phyloP scores from a whole-genome alignment of 1,284 basidiomycete species.

The Somion occarium region DNA sequence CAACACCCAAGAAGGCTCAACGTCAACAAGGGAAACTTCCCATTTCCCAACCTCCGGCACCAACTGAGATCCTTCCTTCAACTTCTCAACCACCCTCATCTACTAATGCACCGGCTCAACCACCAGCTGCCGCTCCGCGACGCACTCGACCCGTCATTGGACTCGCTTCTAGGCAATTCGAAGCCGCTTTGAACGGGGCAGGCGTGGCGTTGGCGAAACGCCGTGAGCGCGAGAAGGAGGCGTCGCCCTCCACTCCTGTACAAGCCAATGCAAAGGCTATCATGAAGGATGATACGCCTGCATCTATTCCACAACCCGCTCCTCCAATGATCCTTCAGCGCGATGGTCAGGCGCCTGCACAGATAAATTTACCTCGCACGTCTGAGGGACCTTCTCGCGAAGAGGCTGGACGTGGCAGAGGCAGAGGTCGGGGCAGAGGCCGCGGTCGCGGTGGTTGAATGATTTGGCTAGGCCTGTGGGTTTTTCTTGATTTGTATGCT shows the following conservation, averaged over 20 bases:
- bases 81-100: conserved; percentile 13
- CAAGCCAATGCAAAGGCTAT: conserved; percentile 4
- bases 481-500: too few species aligned
- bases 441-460: conserved; percentile 27
- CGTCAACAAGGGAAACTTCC: conserved; percentile 9
- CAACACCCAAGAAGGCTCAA: conserved; percentile 2
- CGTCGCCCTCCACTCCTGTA: conserved; percentile 1
- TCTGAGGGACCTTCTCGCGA: conserved; percentile 2
- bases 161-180: conserved; percentile 58
- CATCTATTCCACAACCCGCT: conserved; percentile 7
- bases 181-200: conserved; percentile 56
- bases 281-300: conserved; percentile 16
- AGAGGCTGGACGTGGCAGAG: conserved; percentile 9
- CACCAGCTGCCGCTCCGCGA: conserved; percentile 24
- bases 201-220: conserved; percentile 31
- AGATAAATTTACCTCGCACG: conserved; percentile 14
- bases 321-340: conserved; percentile 26
- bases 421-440: conserved; percentile 19
- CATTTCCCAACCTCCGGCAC: conserved; percentile 11
- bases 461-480: too few species aligned
- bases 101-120: conserved; percentile 4
- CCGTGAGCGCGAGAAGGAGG: conserved; percentile 22
- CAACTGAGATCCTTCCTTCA: conserved; percentile 17
- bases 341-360: conserved; percentile 19
- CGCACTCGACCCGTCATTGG: conserved; percentile 53